These are phyloP conservation scores for Nakataea oryzae DNA, from an alignment of 2,329 filamentous ascomycete genomes.

Conservation along the genomic window DNA sequence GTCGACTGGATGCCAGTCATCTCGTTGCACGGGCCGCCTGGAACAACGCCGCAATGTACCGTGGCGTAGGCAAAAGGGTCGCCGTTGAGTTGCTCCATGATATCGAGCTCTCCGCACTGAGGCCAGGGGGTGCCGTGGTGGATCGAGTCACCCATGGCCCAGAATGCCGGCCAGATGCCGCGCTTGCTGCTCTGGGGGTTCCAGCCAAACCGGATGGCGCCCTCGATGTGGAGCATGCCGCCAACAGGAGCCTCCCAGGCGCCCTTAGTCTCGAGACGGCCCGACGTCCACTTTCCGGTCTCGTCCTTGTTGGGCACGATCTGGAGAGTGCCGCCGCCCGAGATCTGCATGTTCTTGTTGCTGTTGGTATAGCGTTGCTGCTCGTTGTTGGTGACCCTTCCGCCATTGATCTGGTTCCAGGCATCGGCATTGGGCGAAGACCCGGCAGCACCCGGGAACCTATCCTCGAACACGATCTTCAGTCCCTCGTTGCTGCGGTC, in stretches of 20 bases:
- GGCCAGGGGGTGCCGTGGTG: conserved; percentile 36
- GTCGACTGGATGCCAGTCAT: conserved; percentile 26
- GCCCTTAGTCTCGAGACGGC: conserved; percentile 37
- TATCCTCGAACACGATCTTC: conserved; percentile 32
- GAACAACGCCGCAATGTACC: conserved; percentile 33
- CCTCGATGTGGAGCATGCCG: conserved; percentile 31
- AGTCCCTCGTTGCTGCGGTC: conserved; percentile 27
- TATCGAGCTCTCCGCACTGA: conserved; percentile 38
- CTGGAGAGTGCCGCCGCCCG: conserved; percentile 39
- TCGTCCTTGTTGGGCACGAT: conserved; percentile 28
- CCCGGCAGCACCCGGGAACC: conserved; percentile 29
- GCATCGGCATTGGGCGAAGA: conserved; percentile 21
- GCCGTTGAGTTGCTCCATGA: conserved; percentile 41
- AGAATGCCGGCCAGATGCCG: conserved; percentile 46
- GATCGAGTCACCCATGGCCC: conserved; percentile 36
- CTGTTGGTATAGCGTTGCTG: conserved; percentile 33
- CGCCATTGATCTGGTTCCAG: conserved; percentile 33
- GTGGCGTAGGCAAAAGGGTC: conserved; percentile 29
- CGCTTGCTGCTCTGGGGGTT: conserved; percentile 28
- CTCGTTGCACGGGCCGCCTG: conserved; percentile 38
- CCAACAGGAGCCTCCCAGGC: conserved; percentile 30
- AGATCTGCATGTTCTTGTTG: conserved; percentile 35
- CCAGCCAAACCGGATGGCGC: conserved; percentile 30
- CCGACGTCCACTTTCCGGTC: conserved; percentile 35
- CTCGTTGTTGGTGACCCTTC: conserved; percentile 32